Base-by-base conservation (phyloP, 495 filamentous ascomycete genomes). In the Xylaria grammica region DNA sequence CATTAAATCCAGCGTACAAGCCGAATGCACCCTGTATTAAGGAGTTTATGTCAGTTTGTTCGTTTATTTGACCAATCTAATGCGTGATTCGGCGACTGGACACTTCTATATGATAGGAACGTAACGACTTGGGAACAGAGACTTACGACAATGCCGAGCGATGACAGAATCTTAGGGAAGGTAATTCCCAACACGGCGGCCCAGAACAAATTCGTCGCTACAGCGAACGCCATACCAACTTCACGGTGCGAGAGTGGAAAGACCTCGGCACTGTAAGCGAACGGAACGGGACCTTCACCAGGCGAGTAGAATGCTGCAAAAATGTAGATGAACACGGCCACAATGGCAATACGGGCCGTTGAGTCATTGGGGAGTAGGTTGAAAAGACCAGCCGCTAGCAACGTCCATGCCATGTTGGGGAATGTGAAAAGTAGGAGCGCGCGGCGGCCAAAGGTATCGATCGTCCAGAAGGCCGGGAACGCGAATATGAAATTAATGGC, bases 191-290 rank as follows among this genome's bases (percentile, higher is more conserved):
- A 79, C 15, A 91, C 82, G 19, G 87, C 83, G n/a, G 89, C 90
- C 86, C 90, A 92, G 65, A 88, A 88, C 48, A 89, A 82, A 66
- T 85, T 88, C 19, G 87, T 91, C 15, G 90, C 87, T 7, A 92
- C 90, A 9, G 90, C 90, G 80, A 87, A 87, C 2, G 83, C 81
- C 90, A 93, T 93, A 27, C 90, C 90, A 40, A 91, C 80, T 75
- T 93, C 88, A 69, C 86, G 85, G 69, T 91, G 88, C 13, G 86
- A 90, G 22, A 93, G 80, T 3, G 91, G 91, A 68, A 93, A 93
- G 3, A 91, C 89, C 74, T 95, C 91, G 3, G 91, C 91, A 9
- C 88, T 91, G 70, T 91, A 90, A 3, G 87, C 87, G 71, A 86
- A 91, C 0, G 90, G 89, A 7, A 91, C 88, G 9, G 89, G 89